A percentile compares a stretch with the other conserved stretches of the same genome.
Conservation (phyloP, 805 yeast species). For the Isabelozyma gotoi region DNA sequence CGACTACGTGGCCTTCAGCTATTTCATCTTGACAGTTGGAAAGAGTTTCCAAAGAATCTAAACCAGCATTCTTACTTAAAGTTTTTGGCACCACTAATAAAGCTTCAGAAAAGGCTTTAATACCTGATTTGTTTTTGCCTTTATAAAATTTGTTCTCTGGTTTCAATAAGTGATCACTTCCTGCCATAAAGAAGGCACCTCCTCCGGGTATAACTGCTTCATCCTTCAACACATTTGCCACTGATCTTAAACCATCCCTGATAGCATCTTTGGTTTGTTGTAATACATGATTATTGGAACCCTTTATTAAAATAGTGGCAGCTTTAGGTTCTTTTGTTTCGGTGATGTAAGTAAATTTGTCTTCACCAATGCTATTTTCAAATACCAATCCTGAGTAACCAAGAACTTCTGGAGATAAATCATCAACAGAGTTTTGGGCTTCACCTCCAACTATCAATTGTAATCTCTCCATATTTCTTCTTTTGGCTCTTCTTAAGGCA, state of each 20-base stretch:
- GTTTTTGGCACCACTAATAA: conserved; percentile 91
- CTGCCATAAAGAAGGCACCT: conserved; percentile 90
- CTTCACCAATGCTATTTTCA: conserved; percentile 95
- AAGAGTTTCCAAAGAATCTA: conserved; percentile 86
- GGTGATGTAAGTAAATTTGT: conserved; percentile 93
- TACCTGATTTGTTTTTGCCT: conserved; percentile 88
- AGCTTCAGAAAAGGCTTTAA: conserved; percentile 92
- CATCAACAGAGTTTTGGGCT: conserved; percentile 97
- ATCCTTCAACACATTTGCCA: conserved; percentile 86
- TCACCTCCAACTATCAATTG: conserved; percentile 96
- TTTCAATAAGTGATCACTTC: conserved; percentile 62
- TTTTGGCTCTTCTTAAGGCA: conserved; percentile 95
- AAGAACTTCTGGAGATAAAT: conserved; percentile 70
- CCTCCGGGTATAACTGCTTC: conserved; percentile 91
- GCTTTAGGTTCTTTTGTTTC: conserved; percentile 87
- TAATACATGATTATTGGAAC: conserved; percentile 85
- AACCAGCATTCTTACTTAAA: conserved; percentile 86
- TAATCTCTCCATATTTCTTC: conserved; percentile 98
- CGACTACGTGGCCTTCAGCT: conserved; percentile 78
- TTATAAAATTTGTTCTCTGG: conserved; percentile 55
- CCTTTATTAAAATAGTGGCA: conserved; percentile 88
- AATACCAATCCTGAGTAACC: conserved; percentile 90
- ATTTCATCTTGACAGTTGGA: conserved; percentile 88
- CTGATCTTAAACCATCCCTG: conserved; percentile 94
- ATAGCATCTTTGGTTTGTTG: conserved; percentile 96